Evolutionary conservation across 2,329 filamentous ascomycete species (phyloP).

Genomic region (Drechslera avenae): DNA sequence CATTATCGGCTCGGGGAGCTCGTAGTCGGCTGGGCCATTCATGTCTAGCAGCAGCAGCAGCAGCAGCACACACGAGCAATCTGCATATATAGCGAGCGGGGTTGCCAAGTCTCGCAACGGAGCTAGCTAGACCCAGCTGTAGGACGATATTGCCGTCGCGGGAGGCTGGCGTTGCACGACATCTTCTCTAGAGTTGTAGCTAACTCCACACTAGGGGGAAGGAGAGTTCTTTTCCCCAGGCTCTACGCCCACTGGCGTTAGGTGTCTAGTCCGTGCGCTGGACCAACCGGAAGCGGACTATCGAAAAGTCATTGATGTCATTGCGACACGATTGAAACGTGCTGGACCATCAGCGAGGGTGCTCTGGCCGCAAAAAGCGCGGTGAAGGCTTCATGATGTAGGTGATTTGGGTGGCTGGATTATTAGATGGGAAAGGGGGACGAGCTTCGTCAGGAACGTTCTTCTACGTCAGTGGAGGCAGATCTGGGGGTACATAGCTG

Average conservation of each 20-base stretch:
- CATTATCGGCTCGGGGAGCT: not conserved
- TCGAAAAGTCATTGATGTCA: slow-evolving; percentile 19
- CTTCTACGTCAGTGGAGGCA: slow-evolving; percentile 16
- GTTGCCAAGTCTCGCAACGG: not conserved
- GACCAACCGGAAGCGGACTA: slow-evolving; percentile 2
- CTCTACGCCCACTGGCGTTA: not conserved
- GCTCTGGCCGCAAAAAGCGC: not conserved
- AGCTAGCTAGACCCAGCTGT: not conserved
- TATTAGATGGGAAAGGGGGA: slow-evolving; percentile 1
- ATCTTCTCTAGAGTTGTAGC: not conserved
- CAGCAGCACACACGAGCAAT: not conserved
- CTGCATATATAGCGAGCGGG: not conserved
- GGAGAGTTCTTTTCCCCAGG: not conserved
- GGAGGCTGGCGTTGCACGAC: not conserved
- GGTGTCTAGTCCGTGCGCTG: slow-evolving; percentile 1
- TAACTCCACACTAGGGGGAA: not conserved
- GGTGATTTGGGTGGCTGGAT: slow-evolving; percentile 13
- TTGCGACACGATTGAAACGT: slow-evolving; percentile 7
- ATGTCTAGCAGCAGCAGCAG: not conserved
- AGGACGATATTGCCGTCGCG: not conserved
- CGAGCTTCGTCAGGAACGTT: slow-evolving; percentile 17
- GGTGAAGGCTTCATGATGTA: slow-evolving; percentile 19
- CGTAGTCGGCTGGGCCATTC: not conserved
- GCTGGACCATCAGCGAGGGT: slow-evolving; percentile 8
- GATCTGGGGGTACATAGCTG: slow-evolving; percentile 19